phyloP scores from a whole-genome alignment of 1,139 yeast genomes.

The Wickerhamomyces sp. region DNA sequence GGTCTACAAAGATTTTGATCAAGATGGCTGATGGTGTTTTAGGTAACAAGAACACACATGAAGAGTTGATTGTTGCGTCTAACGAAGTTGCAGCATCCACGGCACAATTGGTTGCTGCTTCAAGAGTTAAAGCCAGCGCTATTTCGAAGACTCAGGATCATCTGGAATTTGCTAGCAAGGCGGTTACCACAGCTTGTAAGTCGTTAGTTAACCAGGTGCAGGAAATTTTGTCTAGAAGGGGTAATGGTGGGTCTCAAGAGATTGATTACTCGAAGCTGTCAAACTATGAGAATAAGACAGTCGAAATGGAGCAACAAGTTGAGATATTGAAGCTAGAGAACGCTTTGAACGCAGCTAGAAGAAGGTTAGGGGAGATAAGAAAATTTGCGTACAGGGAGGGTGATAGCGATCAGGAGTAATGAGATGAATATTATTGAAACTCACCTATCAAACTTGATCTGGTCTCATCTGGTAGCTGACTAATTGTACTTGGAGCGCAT shows the following conservation, averaged over 20 bases:
- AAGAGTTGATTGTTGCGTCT: conserved; percentile 84
- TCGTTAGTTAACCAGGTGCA: conserved; percentile 67
- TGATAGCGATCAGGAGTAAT: conserved; percentile 23
- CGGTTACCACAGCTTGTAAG: conserved; percentile 73
- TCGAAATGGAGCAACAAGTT: conserved; percentile 93
- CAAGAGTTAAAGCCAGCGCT: conserved; percentile 78
- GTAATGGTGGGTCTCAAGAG: conserved; percentile 32
- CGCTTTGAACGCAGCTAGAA: conserved; percentile 65
- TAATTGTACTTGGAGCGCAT: conserved; percentile 27
- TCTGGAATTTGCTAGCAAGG: conserved; percentile 63
- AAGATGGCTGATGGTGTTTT: conserved; percentile 85
- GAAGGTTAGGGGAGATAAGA: conserved; percentile 79
- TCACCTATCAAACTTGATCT: no score
- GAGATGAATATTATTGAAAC: no score
- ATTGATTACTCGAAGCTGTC: conserved; percentile 67
- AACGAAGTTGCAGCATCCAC: conserved; percentile 92
- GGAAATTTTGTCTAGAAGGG: conserved; percentile 40
- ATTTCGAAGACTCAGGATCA: conserved; percentile 74
- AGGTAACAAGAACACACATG: conserved; percentile 58
- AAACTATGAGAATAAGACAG: conserved; percentile 78
- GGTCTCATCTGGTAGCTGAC: no score
- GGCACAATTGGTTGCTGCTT: conserved; percentile 88
- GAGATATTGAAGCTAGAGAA: conserved; percentile 82
- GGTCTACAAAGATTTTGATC: conserved; percentile 73
- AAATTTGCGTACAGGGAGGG: conserved; percentile 37